These are phyloP conservation scores for Nothopassalora personata DNA, from an alignment of 2,329 filamentous ascomycete genomes.

Conservation along the genomic window DNA sequence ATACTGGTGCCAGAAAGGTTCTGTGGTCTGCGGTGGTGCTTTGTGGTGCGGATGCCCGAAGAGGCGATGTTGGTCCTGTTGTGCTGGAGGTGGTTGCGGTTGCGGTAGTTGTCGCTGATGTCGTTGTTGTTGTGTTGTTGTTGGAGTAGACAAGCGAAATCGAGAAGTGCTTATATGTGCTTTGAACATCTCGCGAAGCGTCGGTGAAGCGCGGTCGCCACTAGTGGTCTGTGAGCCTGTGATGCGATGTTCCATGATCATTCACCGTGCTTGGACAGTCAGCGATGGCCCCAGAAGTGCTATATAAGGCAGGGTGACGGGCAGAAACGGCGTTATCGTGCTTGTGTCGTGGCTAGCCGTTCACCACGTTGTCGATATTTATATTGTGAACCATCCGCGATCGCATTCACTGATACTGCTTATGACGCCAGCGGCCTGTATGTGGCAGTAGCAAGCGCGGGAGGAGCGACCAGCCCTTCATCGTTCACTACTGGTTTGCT, in stretches of 20 bases:
- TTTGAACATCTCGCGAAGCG: background rate
- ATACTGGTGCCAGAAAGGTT: constrained; percentile 15
- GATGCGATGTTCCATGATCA: background rate
- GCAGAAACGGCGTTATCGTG: background rate
- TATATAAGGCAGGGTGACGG: background rate
- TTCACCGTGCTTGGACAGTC: background rate
- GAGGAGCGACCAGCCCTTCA: background rate
- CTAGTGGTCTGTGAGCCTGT: background rate
- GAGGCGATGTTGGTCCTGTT: background rate
- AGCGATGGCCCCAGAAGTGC: background rate
- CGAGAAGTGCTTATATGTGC: background rate
- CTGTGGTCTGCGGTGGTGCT: background rate
- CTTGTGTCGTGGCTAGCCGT: background rate
- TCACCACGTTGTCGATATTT: background rate
- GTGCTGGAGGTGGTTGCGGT: background rate
- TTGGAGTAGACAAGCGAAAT: background rate
- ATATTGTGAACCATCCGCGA: background rate
- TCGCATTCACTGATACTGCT: background rate
- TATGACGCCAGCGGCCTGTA: background rate
- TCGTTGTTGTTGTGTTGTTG: background rate
- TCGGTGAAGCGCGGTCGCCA: background rate
- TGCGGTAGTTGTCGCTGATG: background rate
- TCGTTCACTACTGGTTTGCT: background rate
- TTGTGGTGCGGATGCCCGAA: constrained; percentile 3
- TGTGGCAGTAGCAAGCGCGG: background rate